These are phyloP conservation scores for Epichloe festucae DNA, from an alignment of 2,329 filamentous ascomycete species.

Conservation along the genomic window DNA sequence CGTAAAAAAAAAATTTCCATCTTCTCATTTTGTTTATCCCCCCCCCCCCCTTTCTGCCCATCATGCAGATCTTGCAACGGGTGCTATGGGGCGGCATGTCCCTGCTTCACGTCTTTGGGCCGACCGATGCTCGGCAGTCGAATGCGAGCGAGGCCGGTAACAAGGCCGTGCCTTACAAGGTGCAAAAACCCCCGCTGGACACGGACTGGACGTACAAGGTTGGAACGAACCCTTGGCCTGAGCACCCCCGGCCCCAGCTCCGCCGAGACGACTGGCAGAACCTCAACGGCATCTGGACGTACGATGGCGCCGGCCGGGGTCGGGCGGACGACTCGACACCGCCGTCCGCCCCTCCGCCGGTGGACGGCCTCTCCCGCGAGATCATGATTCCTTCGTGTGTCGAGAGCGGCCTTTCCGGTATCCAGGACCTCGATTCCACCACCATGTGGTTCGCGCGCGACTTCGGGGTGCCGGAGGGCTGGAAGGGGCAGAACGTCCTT, in stretches of 20 bases:
- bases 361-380: constrained; percentile 21
- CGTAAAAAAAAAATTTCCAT: too few species aligned
- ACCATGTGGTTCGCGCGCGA: constrained; percentile 38
- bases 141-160: not conserved
- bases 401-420: constrained; percentile 34
- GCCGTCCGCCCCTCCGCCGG: constrained; percentile 6
- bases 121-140: not conserved
- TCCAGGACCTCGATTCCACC: constrained; percentile 28
- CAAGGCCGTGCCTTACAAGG: constrained; percentile 18
- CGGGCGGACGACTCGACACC: constrained; percentile 4
- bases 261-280: constrained; percentile 40
- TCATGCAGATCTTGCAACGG: constrained; percentile 2
- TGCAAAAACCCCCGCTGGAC: constrained; percentile 30
- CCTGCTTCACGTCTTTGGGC: not conserved
- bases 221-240: constrained; percentile 41
- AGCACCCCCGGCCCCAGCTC: constrained; percentile 45
- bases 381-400: constrained; percentile 31
- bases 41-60: not conserved
- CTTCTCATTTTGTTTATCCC: too few species aligned
- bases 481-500: constrained; percentile 31
- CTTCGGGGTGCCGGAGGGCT: constrained; percentile 35
- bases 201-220: constrained; percentile 40
- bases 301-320: constrained; percentile 20
- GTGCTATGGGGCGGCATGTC: not conserved
- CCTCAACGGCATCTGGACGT: constrained; percentile 47